Evolutionary conservation across 2,329 filamentous ascomycete genomes (phyloP), one percentile per base, ranked within the genome.

Genomic region (Emergomyces orientalis): DNA sequence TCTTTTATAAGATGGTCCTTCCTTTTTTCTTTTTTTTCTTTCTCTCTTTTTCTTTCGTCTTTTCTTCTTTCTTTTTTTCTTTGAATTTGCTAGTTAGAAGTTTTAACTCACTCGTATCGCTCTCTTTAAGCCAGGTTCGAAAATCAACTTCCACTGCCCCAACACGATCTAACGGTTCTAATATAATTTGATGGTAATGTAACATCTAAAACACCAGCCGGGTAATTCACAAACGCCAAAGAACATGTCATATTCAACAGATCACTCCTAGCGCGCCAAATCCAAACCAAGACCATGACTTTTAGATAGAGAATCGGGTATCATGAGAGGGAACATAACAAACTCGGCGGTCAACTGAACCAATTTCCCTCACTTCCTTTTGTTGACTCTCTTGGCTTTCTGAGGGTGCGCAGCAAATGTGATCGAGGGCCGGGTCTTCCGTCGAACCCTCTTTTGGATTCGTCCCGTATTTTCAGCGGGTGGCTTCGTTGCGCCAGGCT

Each of bases 371-470:
- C 67, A 76, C 63, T 73, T 75, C 63, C 69, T 75, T 67, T 72
- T 74, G 5, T 70, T 63, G 17, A 65, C 61, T 65, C 69, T 73
- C 66, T 73, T 71, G 34, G 63, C 62, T 65, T 77, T 72, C 32
- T 69, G 70, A 57, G 70, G 67, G 58, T 69, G 71, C 54, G 70
- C 63, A 51, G 70, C 67, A 63, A 79, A 79, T 13, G 76, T 73
- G 63, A 78, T 78, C 11, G 74, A 74, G 59, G 72, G 71, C 59
- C 73, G 73, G 41, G 71, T 70, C 65, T 72, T 73, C 63, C 72
- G 72, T 54, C 72, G 73, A 61, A 72, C 70, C 64, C 70, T 71
- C 65, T 78, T 79, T 57, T 75, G 74, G 62, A 78, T 71, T 60
- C 75, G 72, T n/a, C 68, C 69, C n/a, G 69, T 65, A 59, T 73